Evolutionary conservation across 192 early-diverging fungal genomes (phyloP).

Genomic region (Backusella parvicylindrica): DNA sequence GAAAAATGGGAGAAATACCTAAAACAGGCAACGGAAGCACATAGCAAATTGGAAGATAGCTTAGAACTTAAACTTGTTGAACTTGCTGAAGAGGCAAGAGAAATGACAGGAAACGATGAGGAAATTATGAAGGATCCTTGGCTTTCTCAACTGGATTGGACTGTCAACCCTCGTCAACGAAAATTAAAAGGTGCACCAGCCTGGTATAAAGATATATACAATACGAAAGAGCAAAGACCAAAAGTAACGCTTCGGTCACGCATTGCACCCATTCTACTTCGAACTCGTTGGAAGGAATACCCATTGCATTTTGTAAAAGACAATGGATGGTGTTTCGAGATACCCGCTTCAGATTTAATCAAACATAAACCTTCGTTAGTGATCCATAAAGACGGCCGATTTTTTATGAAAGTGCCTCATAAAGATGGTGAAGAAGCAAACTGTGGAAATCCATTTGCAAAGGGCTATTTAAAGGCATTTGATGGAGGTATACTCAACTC

Average conservation of each 20-base stretch:
- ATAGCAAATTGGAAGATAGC: conserved; percentile 46
- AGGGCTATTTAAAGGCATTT: conserved; percentile 73
- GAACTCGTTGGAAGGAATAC: conserved; percentile 77
- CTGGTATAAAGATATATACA: conserved; percentile 85
- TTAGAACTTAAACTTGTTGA: conserved; percentile 44
- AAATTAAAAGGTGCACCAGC: conserved; percentile 57
- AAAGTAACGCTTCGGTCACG: conserved; percentile 71
- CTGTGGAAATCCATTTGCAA: conserved; percentile 85
- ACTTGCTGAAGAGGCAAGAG: conserved; percentile 38
- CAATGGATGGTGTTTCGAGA: conserved; percentile 81
- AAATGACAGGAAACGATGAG: conserved; percentile 15
- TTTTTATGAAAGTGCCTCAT: conserved; percentile 76
- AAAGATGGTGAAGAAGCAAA: conserved; percentile 74
- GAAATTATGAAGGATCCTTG: conserved; percentile 68
- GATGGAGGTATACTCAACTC: conserved; percentile 80
- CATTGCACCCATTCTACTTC: conserved; percentile 76
- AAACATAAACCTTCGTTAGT: conserved; percentile 31
- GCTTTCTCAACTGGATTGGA: conserved; percentile 82
- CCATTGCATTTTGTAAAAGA: conserved; percentile 68
- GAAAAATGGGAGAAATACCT: conserved; percentile 80
- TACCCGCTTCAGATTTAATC: conserved; percentile 3
- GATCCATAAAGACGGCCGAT: conserved; percentile 33
- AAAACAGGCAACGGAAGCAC: conserved; percentile 48
- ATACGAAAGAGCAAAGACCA: conserved; percentile 48
- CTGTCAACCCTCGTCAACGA: conserved; percentile 39